Conservation (phyloP, 2,329 filamentous ascomycete species). For the Pseudocercospora fijiensis region DNA sequence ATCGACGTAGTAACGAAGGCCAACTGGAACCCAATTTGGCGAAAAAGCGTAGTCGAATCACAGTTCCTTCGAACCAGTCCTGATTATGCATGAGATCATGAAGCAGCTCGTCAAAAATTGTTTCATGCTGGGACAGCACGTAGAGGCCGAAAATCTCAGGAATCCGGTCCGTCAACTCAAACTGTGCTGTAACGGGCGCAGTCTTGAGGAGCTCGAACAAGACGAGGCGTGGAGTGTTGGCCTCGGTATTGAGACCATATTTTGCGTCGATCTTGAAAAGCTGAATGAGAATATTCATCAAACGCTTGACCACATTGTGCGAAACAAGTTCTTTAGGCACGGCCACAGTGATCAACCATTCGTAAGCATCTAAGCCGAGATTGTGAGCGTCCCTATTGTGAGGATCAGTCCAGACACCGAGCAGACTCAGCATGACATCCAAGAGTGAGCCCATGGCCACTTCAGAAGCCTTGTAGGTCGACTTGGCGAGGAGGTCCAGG, state of each 20-base stretch:
- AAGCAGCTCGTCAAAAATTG: slow-evolving; percentile 81
- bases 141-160: slow-evolving; percentile 77
- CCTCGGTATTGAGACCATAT: slow-evolving; percentile 59
- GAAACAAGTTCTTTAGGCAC: slow-evolving; percentile 70
- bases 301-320: slow-evolving; percentile 61
- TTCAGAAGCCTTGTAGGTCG: slow-evolving; percentile 71
- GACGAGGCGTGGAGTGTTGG: slow-evolving; percentile 61
- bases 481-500: slow-evolving; percentile 50
- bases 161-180: slow-evolving; percentile 67
- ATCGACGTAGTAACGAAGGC: slow-evolving; percentile 80
- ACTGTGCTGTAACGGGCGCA: slow-evolving; percentile 70
- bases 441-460: slow-evolving; percentile 67
- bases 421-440: slow-evolving; percentile 64
- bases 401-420: slow-evolving; percentile 61
- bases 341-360: slow-evolving; percentile 68
- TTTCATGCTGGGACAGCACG: slow-evolving; percentile 77
- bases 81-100: slow-evolving; percentile 69
- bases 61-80: slow-evolving; percentile 76
- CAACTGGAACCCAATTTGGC: slow-evolving; percentile 76
- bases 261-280: slow-evolving; percentile 66
- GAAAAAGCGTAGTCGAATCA: slow-evolving; percentile 74
- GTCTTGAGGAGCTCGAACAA: slow-evolving; percentile 70
- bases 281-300: slow-evolving; percentile 68
- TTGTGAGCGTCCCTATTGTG: slow-evolving; percentile 60
- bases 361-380: slow-evolving; percentile 72